Evolutionary conservation across 2,329 filamentous ascomycete genomes (phyloP).

Genomic region (Colletotrichum chlorophyti): DNA sequence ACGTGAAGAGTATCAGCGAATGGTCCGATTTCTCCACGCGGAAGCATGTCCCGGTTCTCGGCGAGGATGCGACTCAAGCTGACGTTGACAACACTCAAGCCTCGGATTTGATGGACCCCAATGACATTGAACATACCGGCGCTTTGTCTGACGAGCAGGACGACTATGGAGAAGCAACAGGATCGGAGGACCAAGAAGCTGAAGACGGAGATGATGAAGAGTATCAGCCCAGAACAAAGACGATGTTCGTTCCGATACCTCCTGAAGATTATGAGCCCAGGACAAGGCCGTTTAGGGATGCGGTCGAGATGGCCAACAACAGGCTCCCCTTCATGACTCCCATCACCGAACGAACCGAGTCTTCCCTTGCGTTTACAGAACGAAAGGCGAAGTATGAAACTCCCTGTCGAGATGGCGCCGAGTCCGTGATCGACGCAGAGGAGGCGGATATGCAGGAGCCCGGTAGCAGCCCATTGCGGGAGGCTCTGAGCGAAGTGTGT

Average conservation of each 20-base stretch:
- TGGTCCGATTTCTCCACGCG: constrained; percentile 88
- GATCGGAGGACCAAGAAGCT: constrained; percentile 18
- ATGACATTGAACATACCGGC: constrained; percentile 38
- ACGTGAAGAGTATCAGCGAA: constrained; percentile 73
- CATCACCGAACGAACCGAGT: constrained; percentile 94
- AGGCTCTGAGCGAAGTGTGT: constrained; percentile 62
- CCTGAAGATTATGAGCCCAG: constrained; percentile 88
- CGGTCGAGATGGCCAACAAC: constrained; percentile 82
- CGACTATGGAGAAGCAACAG: too few relatives aligned
- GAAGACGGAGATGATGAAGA: constrained; percentile 39
- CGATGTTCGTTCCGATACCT: constrained; percentile 78
- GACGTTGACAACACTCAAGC: constrained; percentile 45
- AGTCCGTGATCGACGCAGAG: constrained; percentile 37
- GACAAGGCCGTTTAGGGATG: constrained; percentile 80
- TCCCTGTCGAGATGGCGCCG: constrained; percentile 35
- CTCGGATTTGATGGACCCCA: constrained; percentile 48
- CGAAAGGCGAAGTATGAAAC: constrained; percentile 29
- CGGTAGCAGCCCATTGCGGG: constrained; percentile 79
- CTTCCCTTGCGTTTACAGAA: constrained; percentile 65
- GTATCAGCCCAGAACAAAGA: constrained; percentile 62
- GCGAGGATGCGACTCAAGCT: constrained; percentile 38
- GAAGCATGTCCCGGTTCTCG: constrained; percentile 68
- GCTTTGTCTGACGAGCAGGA: constrained; percentile 35
- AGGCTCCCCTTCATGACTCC: constrained; percentile 98
- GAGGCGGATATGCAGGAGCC: constrained; percentile 40